Evolutionary conservation across 2,329 filamentous ascomycete genomes (phyloP).

Genomic region (Capronia coronata): DNA sequence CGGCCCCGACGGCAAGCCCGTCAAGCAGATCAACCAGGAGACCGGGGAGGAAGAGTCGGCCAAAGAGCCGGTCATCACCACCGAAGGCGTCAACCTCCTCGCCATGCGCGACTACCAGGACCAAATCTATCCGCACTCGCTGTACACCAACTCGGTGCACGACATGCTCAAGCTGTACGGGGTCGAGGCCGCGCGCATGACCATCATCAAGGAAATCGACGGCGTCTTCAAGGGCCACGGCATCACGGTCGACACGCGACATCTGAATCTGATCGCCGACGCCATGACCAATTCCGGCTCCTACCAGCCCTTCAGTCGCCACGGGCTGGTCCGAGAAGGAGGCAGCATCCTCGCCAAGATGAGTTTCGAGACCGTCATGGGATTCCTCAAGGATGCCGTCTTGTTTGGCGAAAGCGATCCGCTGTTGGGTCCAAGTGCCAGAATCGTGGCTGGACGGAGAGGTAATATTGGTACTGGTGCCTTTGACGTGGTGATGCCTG

Average conservation of each 20-base stretch:
- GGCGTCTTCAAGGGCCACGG: conserved; percentile 84
- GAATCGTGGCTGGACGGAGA: conserved; percentile 79
- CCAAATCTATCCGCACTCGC: conserved; percentile 75
- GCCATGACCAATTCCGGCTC: conserved; percentile 93
- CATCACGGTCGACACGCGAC: conserved; percentile 84
- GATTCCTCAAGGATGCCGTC: conserved; percentile 87
- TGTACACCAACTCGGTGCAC: conserved; percentile 88
- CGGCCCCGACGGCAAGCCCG: conserved; percentile 44
- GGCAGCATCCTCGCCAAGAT: conserved; percentile 95
- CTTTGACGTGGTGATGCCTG: conserved; percentile 67
- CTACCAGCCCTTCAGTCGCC: conserved; percentile 88
- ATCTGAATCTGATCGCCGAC: conserved; percentile 92
- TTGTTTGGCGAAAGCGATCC: conserved; percentile 87
- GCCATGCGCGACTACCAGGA: conserved; percentile 87
- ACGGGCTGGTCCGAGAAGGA: conserved; percentile 69
- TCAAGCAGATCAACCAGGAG: conserved; percentile 43
- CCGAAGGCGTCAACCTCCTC: conserved; percentile 76
- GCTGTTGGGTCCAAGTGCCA: conserved; percentile 72
- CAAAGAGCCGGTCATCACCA: conserved; percentile 44
- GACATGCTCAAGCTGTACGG: conserved; percentile 80
- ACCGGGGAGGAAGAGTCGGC: conserved; percentile 48
- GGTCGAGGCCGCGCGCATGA: conserved; percentile 82
- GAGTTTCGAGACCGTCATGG: conserved; percentile 96
- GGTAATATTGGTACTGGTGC: conserved; percentile 81
- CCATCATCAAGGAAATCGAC: conserved; percentile 79